Conservation (phyloP, 192 early-diverging fungal genomes). For the Linnemannia elongata region DNA sequence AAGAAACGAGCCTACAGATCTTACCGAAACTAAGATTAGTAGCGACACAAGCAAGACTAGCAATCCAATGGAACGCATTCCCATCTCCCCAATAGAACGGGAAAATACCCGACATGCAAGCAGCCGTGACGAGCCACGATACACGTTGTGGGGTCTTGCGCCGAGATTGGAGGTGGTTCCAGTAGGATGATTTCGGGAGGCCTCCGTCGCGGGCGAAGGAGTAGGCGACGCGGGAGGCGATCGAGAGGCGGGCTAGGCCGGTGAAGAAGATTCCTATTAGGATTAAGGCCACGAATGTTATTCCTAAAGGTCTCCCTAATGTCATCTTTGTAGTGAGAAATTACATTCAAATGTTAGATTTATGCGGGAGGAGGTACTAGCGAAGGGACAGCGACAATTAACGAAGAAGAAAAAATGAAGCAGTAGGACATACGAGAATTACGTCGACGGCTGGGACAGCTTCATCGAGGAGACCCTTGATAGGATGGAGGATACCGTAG, state of each 20-base stretch:
- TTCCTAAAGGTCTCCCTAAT: conserved; percentile 9
- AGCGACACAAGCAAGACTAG: conserved; percentile 43
- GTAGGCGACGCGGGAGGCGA: conserved; percentile 31
- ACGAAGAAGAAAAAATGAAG: not conserved
- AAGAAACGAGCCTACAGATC: not conserved
- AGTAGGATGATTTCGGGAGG: conserved; percentile 40
- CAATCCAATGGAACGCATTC: conserved; percentile 50
- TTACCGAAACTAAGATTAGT: conserved; percentile 47
- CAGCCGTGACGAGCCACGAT: conserved; percentile 31
- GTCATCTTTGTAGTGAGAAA: conserved; percentile 4
- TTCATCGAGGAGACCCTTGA: conserved; percentile 47
- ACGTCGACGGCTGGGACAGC: conserved; percentile 21
- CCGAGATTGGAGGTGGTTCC: conserved; percentile 40
- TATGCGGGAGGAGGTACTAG: not conserved
- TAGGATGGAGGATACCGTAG: conserved; percentile 34
- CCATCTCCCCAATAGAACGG: conserved; percentile 52
- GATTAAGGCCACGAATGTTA: conserved; percentile 17
- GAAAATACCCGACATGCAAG: conserved; percentile 44
- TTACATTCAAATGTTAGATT: not conserved
- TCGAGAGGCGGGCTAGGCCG: conserved; percentile 28
- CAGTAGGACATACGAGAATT: conserved; percentile 17
- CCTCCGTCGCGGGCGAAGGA: conserved; percentile 40
- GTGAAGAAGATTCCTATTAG: conserved; percentile 29
- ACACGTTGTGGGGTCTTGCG: conserved; percentile 41
- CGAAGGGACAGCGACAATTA: not conserved